Conservation (phyloP, 2,329 filamentous ascomycete genomes). For the Westerdykella ornata region DNA sequence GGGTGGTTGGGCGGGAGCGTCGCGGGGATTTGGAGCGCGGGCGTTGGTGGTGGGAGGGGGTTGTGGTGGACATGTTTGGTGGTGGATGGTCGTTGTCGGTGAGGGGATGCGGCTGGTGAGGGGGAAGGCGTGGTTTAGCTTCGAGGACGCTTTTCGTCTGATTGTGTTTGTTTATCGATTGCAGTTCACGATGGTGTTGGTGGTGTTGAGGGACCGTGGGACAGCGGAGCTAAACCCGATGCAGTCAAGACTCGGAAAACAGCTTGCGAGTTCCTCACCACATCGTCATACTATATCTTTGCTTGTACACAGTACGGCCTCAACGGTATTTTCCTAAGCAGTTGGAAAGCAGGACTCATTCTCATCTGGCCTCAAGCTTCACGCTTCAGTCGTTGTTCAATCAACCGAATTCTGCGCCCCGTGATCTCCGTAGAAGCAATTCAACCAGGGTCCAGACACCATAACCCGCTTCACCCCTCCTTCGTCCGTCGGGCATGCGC, state of each 20-base stretch:
- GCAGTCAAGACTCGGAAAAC: no score
- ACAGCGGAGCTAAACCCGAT: no score
- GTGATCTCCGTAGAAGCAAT: no score
- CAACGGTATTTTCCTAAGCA: no score
- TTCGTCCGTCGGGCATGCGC: background rate
- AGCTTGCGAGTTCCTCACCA: no score
- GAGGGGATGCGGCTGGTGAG: constrained; percentile 12
- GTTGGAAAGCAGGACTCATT: no score
- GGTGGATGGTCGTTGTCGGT: constrained; percentile 16
- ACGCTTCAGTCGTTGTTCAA: no score
- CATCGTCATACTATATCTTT: no score
- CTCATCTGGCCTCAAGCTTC: no score
- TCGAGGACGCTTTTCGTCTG: background rate
- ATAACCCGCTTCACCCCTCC: constrained; percentile 2
- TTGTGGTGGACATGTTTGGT: constrained; percentile 9
- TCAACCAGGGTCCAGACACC: background rate
- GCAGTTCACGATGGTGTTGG: background rate
- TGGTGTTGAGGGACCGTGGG: background rate
- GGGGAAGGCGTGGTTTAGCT: no score
- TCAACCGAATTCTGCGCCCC: no score
- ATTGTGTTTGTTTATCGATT: background rate
- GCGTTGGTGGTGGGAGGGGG: constrained; percentile 29
- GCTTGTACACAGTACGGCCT: no score
- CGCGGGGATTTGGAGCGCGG: constrained; percentile 51
- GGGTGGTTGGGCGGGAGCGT: constrained; percentile 76